Evolutionary conservation across 129 eudicot genomes (phyloP), one percentile per base, ranked within the genome.

Genomic region (Smallanthus sonchifolius): DNA sequence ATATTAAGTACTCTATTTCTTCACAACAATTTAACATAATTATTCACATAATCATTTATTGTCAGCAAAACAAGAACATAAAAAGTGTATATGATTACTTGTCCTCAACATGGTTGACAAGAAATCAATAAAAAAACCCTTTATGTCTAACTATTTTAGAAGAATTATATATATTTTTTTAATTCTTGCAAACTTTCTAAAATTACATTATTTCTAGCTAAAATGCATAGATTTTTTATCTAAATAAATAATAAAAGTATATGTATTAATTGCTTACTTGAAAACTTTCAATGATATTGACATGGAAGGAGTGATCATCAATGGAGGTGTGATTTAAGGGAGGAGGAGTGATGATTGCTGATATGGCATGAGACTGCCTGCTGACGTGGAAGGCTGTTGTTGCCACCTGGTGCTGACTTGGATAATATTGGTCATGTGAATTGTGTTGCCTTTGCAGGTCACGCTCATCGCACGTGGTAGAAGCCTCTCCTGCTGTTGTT

Each of bases 281-380:
- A 77, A 86, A 87, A 79, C 62, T 86, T 35, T 61, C 86, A 79
- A 91, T 84, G 49, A 85, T 78, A 30, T 97, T 83, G 28, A 89
- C 92, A 76, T 89, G 91, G 64, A 83, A 94, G 68, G 99, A 77
- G 80, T 87, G 88, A 16, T 87, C 95, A 30, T 86, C 82, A 57
- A 85, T 77, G 76, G 97, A 79, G 64, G 98, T 80, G 75, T 90
- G 95, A 74, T 82, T 88, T 36, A 85, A 85, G 4, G 90, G 83
- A 4, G 90, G 78, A 6, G 97, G 89, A 42, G 90, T 64, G 15
- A 88, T 77, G 38, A 85, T 87, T 61, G 91, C 77, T 15, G 97
- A 87, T 32, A 87, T 84, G 61, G 93, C 82, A 69, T 85, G 88
- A 48, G 89, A 81, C 17, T 97, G 94, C 77, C 84, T 76, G 88